Evolutionary conservation across 176 grass and related monocot genomes (phyloP).

Genomic region (Rhynchospora breviuscula): DNA sequence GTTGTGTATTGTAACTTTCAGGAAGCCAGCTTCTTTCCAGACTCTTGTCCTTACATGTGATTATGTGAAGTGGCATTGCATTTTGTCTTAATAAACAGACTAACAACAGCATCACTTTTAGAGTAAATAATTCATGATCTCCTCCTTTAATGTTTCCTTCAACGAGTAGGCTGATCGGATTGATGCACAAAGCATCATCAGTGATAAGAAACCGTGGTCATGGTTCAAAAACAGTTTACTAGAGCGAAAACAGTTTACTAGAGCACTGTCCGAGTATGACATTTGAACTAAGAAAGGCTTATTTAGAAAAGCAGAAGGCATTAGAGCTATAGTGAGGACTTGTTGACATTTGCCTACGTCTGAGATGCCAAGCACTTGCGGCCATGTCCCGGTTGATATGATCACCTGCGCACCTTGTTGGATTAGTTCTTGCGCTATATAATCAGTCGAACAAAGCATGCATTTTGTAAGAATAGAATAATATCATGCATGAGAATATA

Average conservation of each 20-base stretch:
- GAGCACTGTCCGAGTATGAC: constrained; percentile 2
- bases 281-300: constrained; percentile 23
- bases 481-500: too few relatives aligned
- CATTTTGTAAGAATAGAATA: too few relatives aligned
- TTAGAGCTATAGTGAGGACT: not conserved
- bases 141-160: too few relatives aligned
- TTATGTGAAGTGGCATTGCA: not conserved
- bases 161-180: too few relatives aligned
- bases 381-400: constrained; percentile 10
- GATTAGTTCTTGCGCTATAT: constrained; percentile 21
- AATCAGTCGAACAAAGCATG: not conserved
- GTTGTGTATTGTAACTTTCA: not conserved
- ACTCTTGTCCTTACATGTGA: not conserved
- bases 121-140: not conserved
- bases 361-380: not conserved
- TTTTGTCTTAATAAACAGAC: not conserved
- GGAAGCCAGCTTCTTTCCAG: not conserved
- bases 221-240: too few relatives aligned
- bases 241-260: not conserved
- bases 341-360: not conserved
- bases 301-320: not conserved
- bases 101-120: not conserved
- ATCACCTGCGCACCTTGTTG: constrained; percentile 13
- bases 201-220: too few relatives aligned
- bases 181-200: too few relatives aligned